Evolutionary conservation across 345 rosid species (phyloP).

Genomic region (Combretum micranthum): DNA sequence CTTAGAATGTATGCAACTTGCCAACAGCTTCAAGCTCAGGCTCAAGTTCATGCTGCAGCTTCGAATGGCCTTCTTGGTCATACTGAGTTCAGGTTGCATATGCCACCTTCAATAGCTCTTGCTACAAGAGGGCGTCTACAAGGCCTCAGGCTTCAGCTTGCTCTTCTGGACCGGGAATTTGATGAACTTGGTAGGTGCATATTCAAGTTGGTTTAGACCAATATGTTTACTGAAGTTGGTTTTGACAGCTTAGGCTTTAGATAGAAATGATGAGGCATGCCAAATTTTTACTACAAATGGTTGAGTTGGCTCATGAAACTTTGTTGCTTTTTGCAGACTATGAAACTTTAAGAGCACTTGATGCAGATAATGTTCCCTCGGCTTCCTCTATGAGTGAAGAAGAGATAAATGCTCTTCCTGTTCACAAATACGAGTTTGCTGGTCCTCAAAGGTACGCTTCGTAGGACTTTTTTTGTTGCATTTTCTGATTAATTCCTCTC

Average conservation of each 20-base stretch:
- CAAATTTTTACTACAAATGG: background rate
- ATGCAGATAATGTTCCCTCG: slow-evolving; percentile 58
- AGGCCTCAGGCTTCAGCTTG: slow-evolving; percentile 93
- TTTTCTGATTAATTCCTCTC: too few relatives aligned
- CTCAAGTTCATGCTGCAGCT: slow-evolving; percentile 82
- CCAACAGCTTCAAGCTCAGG: slow-evolving; percentile 93
- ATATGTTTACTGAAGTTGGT: too few relatives aligned
- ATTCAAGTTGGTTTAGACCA: too few relatives aligned
- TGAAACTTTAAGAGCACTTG: slow-evolving; percentile 89
- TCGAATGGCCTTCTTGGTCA: slow-evolving; percentile 80
- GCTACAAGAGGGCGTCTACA: slow-evolving; percentile 89
- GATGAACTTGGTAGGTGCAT: slow-evolving; percentile 64
- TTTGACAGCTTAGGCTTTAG: too few relatives aligned
- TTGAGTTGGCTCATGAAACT: background rate
- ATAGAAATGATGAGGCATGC: too few relatives aligned
- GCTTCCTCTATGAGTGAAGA: slow-evolving; percentile 83
- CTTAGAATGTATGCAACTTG: slow-evolving; percentile 93
- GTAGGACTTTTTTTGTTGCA: background rate
- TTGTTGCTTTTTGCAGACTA: slow-evolving; percentile 45
- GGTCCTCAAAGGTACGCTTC: slow-evolving; percentile 34
- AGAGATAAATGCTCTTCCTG: slow-evolving; percentile 88
- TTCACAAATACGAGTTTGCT: slow-evolving; percentile 67
- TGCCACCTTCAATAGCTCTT: slow-evolving; percentile 87
- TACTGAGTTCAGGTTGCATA: slow-evolving; percentile 78
- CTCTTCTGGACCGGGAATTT: slow-evolving; percentile 92